These are phyloP conservation scores for Neurospora sp. DNA, from an alignment of 495 filamentous ascomycete species.

Conservation along the genomic window DNA sequence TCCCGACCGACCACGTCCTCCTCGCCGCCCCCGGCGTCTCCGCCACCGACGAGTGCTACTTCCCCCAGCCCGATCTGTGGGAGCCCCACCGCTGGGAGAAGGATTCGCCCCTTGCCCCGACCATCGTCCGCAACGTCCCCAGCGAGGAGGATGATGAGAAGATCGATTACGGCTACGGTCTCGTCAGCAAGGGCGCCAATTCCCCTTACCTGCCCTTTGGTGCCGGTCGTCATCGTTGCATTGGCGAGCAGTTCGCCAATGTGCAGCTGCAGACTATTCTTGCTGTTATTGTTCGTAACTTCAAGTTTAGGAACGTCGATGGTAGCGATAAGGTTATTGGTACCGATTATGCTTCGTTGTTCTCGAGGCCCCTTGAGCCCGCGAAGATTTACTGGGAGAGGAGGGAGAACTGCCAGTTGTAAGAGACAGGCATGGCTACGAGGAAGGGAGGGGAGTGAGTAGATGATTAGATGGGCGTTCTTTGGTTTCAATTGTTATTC, in stretches of 20 bases:
- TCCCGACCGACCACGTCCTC: constrained; percentile 66
- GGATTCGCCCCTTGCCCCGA: constrained; percentile 33
- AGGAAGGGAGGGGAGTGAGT: not conserved
- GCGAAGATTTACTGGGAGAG: constrained; percentile 58
- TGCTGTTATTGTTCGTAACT: constrained; percentile 63
- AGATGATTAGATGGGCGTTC: not conserved
- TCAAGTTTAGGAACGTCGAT: constrained; percentile 63
- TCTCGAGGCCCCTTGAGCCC: constrained; percentile 51
- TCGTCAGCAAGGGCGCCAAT: constrained; percentile 73
- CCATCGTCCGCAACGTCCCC: constrained; percentile 35
- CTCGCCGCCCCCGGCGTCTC: constrained; percentile 76
- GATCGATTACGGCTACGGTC: constrained; percentile 89
- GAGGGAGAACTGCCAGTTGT: constrained; percentile 22
- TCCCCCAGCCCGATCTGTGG: constrained; percentile 71
- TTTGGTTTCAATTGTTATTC: not conserved
- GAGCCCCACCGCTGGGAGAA: constrained; percentile 83
- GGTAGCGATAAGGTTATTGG: constrained; percentile 57
- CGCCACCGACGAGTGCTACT: constrained; percentile 56
- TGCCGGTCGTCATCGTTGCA: constrained; percentile 86
- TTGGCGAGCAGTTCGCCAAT: constrained; percentile 95
- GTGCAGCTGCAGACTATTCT: constrained; percentile 80
- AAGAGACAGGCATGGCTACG: not conserved
- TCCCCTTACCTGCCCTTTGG: constrained; percentile 94
- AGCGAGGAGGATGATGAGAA: constrained; percentile 59
- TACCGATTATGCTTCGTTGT: constrained; percentile 76